Base-by-base conservation (phyloP, 1,284 basidiomycete species). In the Somion occarium region DNA sequence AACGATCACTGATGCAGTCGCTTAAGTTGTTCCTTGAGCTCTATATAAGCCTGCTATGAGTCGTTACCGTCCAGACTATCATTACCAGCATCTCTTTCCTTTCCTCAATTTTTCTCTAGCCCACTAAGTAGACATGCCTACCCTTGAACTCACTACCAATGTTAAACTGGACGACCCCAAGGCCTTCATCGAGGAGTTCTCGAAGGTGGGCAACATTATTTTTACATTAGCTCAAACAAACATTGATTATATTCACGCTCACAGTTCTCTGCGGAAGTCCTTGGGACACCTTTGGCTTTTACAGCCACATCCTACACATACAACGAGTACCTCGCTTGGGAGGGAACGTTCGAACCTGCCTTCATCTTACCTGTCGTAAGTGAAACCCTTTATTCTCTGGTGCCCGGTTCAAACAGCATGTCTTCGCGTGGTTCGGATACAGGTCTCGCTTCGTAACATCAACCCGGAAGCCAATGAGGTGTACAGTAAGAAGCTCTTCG, bases 301-400 rank as follows among this genome's bases (percentile, higher is more conserved):
- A 78, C 86, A 53, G 72, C 71, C 11, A 68, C 80, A 53, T 71
- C 72, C 52, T 75, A 80, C 58, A 72, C 63, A 13, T 74, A 83
- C 65, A 79, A 81, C 52, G 79, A 84, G 48, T 72, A 68, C 34
- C 70, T 85, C 55, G 73, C 78, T 4, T 85, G 81, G 61, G 69
- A 60, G 15, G 83, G 83, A 4, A 76, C 75, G 9, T 77, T 83
- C 46, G 83, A 85, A 15, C 85, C 84, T 22, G 80, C 83, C 1
- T 77, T 82, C 62, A 66, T 75, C 46, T 65, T 86, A 55, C 66
- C 62, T 41, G 67, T 85, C 51, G 85, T 86, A 53, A 51, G 80
- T 69, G 2, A 42, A 44, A n/a, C n/a, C n/a, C n/a, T n/a, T n/a
- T n/a, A n/a, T 27, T 18, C 20, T 3, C 12, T 23, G n/a, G 11